Conservation (phyloP, 2,329 filamentous ascomycete genomes). For the Xylariaceae sp. region DNA sequence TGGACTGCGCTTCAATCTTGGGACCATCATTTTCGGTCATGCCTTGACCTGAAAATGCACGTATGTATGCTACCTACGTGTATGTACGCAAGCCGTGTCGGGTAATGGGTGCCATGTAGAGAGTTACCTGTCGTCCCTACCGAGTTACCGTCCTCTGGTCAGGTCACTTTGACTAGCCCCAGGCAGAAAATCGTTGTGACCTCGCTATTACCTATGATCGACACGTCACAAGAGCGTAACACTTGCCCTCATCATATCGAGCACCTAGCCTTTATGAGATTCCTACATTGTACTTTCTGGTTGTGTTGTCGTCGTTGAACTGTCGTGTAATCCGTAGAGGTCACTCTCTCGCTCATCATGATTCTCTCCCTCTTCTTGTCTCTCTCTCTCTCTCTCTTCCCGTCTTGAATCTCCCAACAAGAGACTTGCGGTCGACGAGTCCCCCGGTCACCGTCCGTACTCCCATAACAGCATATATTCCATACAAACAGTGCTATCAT, state of each 20-base stretch:
- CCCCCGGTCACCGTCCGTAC: too few species aligned
- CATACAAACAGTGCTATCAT: background rate
- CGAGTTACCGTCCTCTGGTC: background rate
- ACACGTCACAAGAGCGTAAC: slow-evolving; percentile 7
- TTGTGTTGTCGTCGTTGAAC: background rate
- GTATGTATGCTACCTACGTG: background rate
- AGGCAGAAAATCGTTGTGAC: background rate
- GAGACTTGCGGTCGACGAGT: background rate
- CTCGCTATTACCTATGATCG: background rate
- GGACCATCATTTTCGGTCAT: background rate
- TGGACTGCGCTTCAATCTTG: background rate
- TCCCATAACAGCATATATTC: background rate
- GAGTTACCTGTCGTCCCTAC: background rate
- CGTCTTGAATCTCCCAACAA: background rate
- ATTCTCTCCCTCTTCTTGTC: background rate
- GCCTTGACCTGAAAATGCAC: background rate
- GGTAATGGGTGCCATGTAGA: background rate
- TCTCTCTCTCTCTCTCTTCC: background rate
- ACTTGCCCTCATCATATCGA: background rate
- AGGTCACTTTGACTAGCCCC: background rate
- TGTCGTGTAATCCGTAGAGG: too few species aligned
- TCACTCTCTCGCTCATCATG: too few species aligned
- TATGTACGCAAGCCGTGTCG: background rate
- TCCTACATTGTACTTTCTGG: background rate
- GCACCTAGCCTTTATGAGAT: background rate